These are phyloP conservation scores for Candida taoyuanica DNA, from an alignment of 805 yeast species.

Conservation along the genomic window DNA sequence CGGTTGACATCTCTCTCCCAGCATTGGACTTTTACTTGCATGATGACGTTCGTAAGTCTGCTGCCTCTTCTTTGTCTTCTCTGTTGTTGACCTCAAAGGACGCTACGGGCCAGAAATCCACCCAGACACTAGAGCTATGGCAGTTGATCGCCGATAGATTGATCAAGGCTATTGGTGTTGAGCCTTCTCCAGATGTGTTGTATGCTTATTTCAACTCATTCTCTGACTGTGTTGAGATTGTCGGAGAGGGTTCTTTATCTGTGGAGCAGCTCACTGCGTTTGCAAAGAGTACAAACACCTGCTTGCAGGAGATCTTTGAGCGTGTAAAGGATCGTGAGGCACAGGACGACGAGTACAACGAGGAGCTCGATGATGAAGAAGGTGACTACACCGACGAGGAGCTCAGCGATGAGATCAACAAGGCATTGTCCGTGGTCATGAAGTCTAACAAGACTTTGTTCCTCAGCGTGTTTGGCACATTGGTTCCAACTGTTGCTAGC, in stretches of 20 bases:
- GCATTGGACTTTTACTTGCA: slow-evolving; percentile 87
- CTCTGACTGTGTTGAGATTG: slow-evolving; percentile 56
- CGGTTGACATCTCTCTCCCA: slow-evolving; percentile 77
- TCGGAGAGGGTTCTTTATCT: slow-evolving; percentile 62
- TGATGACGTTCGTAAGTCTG: slow-evolving; percentile 91
- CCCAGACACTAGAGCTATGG: slow-evolving; percentile 68
- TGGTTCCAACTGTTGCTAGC: slow-evolving; percentile 59
- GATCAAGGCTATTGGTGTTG: slow-evolving; percentile 61
- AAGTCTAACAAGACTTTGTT: slow-evolving; percentile 54
- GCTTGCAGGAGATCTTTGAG: slow-evolving; percentile 61
- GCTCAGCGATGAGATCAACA: slow-evolving; percentile 78
- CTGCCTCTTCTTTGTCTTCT: slow-evolving; percentile 79
- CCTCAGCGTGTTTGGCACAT: slow-evolving; percentile 56
- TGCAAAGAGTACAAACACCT: slow-evolving; percentile 54
- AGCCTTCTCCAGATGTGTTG: slow-evolving; percentile 78
- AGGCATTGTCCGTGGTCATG: slow-evolving; percentile 66
- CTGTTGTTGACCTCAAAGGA: slow-evolving; percentile 57
- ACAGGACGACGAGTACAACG: slow-evolving; percentile 82
- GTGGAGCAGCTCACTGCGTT: slow-evolving; percentile 50
- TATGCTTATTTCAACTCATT: slow-evolving; percentile 75
- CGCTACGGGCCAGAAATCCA: slow-evolving; percentile 46
- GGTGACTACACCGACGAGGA: slow-evolving; percentile 88
- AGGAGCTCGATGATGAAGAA: slow-evolving; percentile 79
- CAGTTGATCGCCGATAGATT: slow-evolving; percentile 60
- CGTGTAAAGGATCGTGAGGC: slow-evolving; percentile 69